A percentile compares a stretch with the other conserved stretches of the same genome.
These are phyloP conservation scores for Trichocomaceae sp. DNA, from an alignment of 2,329 filamentous ascomycete genomes.

Conservation along the genomic window DNA sequence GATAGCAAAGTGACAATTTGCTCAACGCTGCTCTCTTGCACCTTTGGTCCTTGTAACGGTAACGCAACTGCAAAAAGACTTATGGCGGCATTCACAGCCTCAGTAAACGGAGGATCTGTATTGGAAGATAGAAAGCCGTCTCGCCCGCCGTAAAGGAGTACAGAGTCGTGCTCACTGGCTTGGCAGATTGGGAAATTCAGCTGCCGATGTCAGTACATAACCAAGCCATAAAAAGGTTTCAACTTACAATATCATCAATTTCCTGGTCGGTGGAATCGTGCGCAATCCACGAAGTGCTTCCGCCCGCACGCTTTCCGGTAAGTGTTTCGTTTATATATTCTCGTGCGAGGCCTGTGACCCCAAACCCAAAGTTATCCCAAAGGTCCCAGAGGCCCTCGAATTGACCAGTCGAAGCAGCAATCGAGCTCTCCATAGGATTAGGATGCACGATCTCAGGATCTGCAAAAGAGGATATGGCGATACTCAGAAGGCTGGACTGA, in stretches of 20 bases:
- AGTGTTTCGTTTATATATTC: conserved; percentile 67
- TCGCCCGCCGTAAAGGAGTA: conserved; percentile 61
- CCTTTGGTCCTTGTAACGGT: conserved; percentile 78
- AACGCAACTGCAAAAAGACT: conserved; percentile 87
- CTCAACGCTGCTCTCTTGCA: conserved; percentile 93
- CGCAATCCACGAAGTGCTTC: conserved; percentile 41
- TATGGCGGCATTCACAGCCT: conserved; percentile 91
- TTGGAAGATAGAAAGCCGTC: conserved; percentile 39
- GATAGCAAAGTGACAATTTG: conserved; percentile 88
- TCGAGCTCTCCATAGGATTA: conserved; percentile 79
- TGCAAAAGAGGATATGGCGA: conserved; percentile 85
- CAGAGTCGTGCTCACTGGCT: conserved; percentile 83
- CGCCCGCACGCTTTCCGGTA: conserved; percentile 60
- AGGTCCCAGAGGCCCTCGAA: conserved; percentile 96
- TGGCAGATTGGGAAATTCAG: conserved; percentile 62
- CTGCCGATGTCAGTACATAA: conserved; percentile 23
- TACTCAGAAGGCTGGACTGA: conserved; percentile 83
- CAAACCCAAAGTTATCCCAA: conserved; percentile 89
- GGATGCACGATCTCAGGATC: conserved; percentile 69
- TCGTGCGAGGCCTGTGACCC: conserved; percentile 75
- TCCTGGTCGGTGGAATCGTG: conserved; percentile 32
- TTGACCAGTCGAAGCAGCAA: conserved; percentile 79
- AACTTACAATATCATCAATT: conserved; percentile 39
- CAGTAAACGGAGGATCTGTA: conserved; percentile 78
- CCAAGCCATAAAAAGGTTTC: background rate